phyloP scores from a whole-genome alignment of 2,329 filamentous ascomycete species.

The Claviceps africana region DNA sequence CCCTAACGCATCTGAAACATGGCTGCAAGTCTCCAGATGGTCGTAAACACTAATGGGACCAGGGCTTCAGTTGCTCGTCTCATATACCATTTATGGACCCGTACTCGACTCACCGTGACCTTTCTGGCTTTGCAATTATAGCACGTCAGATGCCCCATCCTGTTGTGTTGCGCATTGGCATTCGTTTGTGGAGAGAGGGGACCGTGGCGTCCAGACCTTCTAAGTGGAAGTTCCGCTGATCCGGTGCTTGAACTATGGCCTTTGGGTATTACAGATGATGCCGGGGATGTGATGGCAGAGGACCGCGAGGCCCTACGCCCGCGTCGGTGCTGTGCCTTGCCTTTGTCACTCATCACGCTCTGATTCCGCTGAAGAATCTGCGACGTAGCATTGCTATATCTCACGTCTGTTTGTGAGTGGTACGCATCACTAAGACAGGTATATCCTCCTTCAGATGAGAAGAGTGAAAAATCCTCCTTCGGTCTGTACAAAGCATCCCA shows the following conservation, averaged over 20 bases:
- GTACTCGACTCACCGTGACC: neutral
- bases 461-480: neutral
- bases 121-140: neutral
- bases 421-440: neutral
- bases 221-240: neutral
- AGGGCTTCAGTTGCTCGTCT: neutral
- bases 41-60: neutral
- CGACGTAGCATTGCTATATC: neutral
- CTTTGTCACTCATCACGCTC: neutral
- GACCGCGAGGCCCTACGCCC: neutral
- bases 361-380: neutral
- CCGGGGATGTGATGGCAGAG: neutral
- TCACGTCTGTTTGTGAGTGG: neutral
- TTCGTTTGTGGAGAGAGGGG: neutral
- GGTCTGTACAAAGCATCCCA: neutral
- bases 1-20: neutral
- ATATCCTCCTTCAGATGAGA: neutral
- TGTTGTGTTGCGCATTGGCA: neutral
- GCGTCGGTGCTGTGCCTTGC: neutral
- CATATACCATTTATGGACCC: neutral
- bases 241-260: neutral
- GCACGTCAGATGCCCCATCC: neutral
- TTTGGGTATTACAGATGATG: neutral
- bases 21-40: neutral
- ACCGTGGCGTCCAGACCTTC: neutral